A percentile compares a stretch with the other conserved stretches of the same genome.
Conservation (phyloP, 164 flowering plant genomes). For the Cinnamomum micranthum region DNA sequence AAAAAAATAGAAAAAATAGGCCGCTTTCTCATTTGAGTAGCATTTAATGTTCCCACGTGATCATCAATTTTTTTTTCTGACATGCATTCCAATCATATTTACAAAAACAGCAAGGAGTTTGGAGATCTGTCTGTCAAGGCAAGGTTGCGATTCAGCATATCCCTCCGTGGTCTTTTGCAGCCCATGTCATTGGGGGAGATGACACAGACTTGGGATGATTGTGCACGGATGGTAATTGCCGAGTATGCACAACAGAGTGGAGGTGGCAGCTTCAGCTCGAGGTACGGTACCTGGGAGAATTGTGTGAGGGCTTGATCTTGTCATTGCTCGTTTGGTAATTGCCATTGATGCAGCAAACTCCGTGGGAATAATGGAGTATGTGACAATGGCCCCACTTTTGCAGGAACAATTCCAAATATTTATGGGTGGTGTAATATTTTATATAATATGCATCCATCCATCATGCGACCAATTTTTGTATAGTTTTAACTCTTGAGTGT, state of each 20-base stretch:
- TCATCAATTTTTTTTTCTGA: background rate
- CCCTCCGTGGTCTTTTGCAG: constrained; percentile 62
- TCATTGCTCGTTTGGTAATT: background rate
- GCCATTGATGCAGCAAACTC: background rate
- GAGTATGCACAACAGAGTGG: constrained; percentile 72
- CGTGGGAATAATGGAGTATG: background rate
- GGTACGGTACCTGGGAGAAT: constrained; percentile 79
- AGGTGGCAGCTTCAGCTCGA: constrained; percentile 87
- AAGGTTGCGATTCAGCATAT: constrained; percentile 54
- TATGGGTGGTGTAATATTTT: too few relatives aligned
- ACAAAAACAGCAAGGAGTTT: constrained; percentile 48
- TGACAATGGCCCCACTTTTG: background rate
- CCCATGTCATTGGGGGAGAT: constrained; percentile 73
- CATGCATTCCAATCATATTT: background rate
- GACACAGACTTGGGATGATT: constrained; percentile 78
- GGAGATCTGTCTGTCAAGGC: constrained; percentile 74
- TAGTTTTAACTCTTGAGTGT: too few relatives aligned
- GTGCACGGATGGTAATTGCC: constrained; percentile 61
- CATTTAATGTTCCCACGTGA: too few relatives aligned
- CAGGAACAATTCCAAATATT: background rate
- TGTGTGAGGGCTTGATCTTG: constrained; percentile 36
- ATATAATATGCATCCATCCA: too few relatives aligned
- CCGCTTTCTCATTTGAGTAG: too few relatives aligned
- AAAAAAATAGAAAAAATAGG: too few relatives aligned
- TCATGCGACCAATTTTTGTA: too few relatives aligned